These are phyloP conservation scores for Pseudocercospora musae DNA, from an alignment of 2,329 filamentous ascomycete genomes.

Conservation along the genomic window DNA sequence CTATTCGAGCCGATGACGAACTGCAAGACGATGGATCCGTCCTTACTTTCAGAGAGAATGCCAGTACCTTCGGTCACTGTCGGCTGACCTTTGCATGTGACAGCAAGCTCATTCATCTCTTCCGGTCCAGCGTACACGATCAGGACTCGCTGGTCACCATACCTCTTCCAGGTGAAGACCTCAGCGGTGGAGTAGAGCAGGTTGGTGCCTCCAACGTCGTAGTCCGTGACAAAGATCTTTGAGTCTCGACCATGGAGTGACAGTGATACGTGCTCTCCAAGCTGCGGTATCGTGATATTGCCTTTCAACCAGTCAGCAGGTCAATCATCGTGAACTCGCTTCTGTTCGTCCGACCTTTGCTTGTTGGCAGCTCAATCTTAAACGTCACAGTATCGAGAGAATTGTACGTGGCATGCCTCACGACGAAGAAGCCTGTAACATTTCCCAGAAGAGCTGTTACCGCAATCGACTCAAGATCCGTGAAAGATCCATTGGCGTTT, in stretches of 20 bases:
- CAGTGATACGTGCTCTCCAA: constrained; percentile 50
- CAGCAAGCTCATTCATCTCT: constrained; percentile 62
- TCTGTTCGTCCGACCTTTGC: constrained; percentile 29
- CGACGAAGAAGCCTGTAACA: constrained; percentile 60
- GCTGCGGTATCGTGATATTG: constrained; percentile 56
- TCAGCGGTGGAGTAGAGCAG: constrained; percentile 70
- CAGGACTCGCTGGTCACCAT: constrained; percentile 57
- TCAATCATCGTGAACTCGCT: not conserved
- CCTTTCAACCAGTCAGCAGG: constrained; percentile 34
- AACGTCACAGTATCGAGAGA: constrained; percentile 57
- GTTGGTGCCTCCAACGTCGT: constrained; percentile 57
- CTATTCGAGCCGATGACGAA: constrained; percentile 57
- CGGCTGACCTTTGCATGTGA: constrained; percentile 38
- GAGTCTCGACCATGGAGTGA: constrained; percentile 63
- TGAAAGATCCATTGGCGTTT: constrained; percentile 51
- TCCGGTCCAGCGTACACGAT: constrained; percentile 62
- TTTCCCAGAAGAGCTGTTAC: constrained; percentile 61
- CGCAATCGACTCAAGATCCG: constrained; percentile 51
- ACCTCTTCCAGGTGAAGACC: constrained; percentile 65
- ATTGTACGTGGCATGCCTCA: constrained; percentile 63
- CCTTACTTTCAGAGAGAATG: constrained; percentile 36
- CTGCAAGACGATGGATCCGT: constrained; percentile 48
- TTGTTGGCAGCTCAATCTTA: constrained; percentile 61
- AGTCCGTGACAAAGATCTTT: constrained; percentile 65
- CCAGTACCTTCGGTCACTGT: constrained; percentile 43